Evolutionary conservation across 805 yeast species (phyloP), one percentile per base, ranked within the genome.

Genomic region (Metschnikowia cerradonensis): DNA sequence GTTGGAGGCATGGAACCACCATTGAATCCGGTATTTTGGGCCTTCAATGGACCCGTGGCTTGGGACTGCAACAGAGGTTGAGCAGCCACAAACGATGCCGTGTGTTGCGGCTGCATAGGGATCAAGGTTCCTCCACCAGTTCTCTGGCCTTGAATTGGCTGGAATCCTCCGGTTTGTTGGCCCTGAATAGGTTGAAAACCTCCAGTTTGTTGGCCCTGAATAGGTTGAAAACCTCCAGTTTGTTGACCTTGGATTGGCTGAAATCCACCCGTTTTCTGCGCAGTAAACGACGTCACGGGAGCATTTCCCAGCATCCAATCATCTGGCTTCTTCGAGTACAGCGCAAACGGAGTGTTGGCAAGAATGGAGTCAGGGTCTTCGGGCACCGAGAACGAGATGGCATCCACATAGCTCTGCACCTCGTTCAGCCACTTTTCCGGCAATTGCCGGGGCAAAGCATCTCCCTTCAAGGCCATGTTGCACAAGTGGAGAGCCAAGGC

Each of bases 401-500:
- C 88, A 67, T 90, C 97, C 37, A 91, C 91, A 70, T 91, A 87
- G 52, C 94, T 86, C 53, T 84, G 80, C 11, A 92, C 97, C 67
- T 92, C 97, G 63, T 86, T 88, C 62, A 76, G 75, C 71, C 90
- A 82, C 54, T 79, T 83, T 19, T 79, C 78, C 31, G 96, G 96
- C 57, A 92, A 70, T 38, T 74, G 76, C 40, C 73, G 73, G 2
- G 98, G 97, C 53, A 91, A 74, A 7, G 84, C 73, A 58, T 88
- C 90, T 35, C 96, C 96, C 59, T 81, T 82, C 58, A 88, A 75
- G 0, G 86, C 86, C 61, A 82, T 69, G 59, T 88, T 86, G 64
- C 96, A 90, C 59, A 92, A 75, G 67, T 90, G 92, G 76, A 92
- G 82, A 15, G 96, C 90, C 57, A 92, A 75, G 14, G 96, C 96